A percentile compares a stretch with the other conserved stretches of the same genome.
These are phyloP conservation scores for Amphibolis antarctica DNA, from an alignment of 106 monocot species.

Conservation along the genomic window DNA sequence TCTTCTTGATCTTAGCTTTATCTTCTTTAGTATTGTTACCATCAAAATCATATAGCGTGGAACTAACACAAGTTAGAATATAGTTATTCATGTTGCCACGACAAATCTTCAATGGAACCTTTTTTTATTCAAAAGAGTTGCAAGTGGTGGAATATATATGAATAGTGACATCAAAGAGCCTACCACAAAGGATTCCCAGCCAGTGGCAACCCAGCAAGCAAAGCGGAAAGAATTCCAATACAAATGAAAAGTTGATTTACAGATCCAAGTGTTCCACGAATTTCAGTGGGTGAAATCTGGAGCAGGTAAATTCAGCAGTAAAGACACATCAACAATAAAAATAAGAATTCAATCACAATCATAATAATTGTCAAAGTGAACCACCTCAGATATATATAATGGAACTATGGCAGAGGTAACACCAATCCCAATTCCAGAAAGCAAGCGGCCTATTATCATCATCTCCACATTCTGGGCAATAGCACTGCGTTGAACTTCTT, in stretches of 20 bases:
- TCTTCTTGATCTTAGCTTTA: too few relatives aligned
- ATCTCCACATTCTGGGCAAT: conserved; percentile 68
- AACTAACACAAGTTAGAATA: neutral
- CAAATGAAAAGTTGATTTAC: conserved; percentile 97
- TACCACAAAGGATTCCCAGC: conserved; percentile 86
- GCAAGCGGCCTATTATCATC: conserved; percentile 90
- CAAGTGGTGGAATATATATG: neutral
- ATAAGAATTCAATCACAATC: neutral
- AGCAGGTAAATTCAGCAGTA: neutral
- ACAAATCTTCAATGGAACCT: neutral
- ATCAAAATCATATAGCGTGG: too few relatives aligned
- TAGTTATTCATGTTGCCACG: neutral
- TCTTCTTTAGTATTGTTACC: too few relatives aligned
- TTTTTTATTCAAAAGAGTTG: neutral
- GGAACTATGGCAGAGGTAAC: conserved; percentile 95
- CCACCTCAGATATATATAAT: conserved; percentile 95
- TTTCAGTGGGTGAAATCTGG: conserved; percentile 97
- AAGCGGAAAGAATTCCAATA: conserved; percentile 85
- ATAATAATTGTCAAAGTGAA: conserved; percentile 5
- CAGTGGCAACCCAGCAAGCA: conserved; percentile 90
- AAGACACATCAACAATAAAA: neutral
- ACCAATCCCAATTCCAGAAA: conserved; percentile 95
- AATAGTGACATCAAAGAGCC: conserved; percentile 7
- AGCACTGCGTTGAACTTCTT: conserved; percentile 45
- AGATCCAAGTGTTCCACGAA: conserved; percentile 92